Evolutionary conservation across 148 eudicot species (phyloP), one percentile per base, ranked within the genome.

Genomic region (Spergularia bocconei): DNA sequence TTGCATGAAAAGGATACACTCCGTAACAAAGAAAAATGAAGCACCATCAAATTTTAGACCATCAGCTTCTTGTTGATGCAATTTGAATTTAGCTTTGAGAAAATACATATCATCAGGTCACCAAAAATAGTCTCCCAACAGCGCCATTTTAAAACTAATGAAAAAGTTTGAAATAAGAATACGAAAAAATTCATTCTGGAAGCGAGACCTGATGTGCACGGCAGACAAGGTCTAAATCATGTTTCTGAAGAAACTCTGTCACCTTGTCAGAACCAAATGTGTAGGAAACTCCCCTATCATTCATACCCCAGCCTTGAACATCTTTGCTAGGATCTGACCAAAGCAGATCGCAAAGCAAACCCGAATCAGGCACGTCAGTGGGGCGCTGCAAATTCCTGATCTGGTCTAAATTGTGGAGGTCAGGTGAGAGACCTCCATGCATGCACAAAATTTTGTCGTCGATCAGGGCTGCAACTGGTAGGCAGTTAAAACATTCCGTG

Each of bases 401-500:
- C 79, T 87, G 86, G 67, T 87, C 88, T 80, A 87, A 77, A 41
- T 79, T 64, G 17, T 83, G 77, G 72, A 87, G 78, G 38, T 87
- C 90, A 79, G 88, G 90, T 63, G 90, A 87, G 59, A 87, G 88
- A 29, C 90, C 90, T 53, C 90, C 90, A 81, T 87, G 90, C 90
- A 87, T 87, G 74, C 90, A 87, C 33, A 87, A 78, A 79, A 87
- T 83, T 75, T 87, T 87, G 60, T 85, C 90, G 66, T 85, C 90
- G 14, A 87, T 85, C 7, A 87, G 72, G 61, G 90, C 90, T 14
- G 90, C 88, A 68, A 87, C 85, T 10, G 90, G 90, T 23, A 85
- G 73, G 75, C 88, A 85, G 73, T 87, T 85, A 39, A 87, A 87
- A 71, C 83, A 79, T 65, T 87, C 88, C 14, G 90, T 83, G 81